Percentiles rank a stretch among this genome's conserved stretches.
Evolutionary conservation across 2,329 filamentous ascomycete species (phyloP).

Genomic region (Lasiodiplodia sp.): DNA sequence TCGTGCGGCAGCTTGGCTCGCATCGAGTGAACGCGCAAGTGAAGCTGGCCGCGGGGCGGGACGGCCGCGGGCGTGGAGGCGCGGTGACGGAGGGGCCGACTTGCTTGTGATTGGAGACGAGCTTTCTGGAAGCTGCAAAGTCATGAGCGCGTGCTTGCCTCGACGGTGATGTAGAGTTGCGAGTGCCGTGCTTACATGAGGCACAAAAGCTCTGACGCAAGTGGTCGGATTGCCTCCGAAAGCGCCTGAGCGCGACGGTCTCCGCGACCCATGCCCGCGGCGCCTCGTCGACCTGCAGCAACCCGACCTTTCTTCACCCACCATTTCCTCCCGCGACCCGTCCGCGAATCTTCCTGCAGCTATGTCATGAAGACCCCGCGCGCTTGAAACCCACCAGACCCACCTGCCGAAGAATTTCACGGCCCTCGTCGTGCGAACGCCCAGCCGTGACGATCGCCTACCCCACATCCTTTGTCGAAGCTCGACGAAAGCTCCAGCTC

Average conservation of each 20-base stretch:
- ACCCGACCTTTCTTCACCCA: slow-evolving; percentile 14
- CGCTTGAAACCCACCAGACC: not conserved
- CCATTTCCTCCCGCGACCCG: not conserved
- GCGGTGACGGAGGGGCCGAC: too few species aligned
- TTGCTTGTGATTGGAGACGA: not conserved
- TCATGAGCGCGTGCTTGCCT: not conserved
- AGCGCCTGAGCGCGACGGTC: slow-evolving; percentile 6
- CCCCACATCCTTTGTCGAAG: slow-evolving; percentile 28
- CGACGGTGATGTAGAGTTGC: not conserved
- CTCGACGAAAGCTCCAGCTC: slow-evolving; percentile 23
- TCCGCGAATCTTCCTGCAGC: slow-evolving; percentile 10
- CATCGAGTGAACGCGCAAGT: not conserved
- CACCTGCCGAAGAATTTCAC: not conserved
- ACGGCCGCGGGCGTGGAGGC: not conserved
- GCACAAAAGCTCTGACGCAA: slow-evolving; percentile 26
- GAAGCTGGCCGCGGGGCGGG: not conserved
- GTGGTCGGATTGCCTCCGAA: slow-evolving; percentile 19
- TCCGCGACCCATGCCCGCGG: slow-evolving; percentile 9
- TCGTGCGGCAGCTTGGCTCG: not conserved
- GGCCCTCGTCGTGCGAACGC: not conserved
- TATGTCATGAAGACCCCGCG: slow-evolving; percentile 4
- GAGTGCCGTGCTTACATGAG: slow-evolving; percentile 17
- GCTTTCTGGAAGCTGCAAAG: not conserved
- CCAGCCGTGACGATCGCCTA: slow-evolving; percentile 25
- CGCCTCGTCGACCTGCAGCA: slow-evolving; percentile 17